A percentile compares a stretch with the other conserved stretches of the same genome.
phyloP scores from a whole-genome alignment of 345 rosid species.

The Stellera chamaejasme region DNA sequence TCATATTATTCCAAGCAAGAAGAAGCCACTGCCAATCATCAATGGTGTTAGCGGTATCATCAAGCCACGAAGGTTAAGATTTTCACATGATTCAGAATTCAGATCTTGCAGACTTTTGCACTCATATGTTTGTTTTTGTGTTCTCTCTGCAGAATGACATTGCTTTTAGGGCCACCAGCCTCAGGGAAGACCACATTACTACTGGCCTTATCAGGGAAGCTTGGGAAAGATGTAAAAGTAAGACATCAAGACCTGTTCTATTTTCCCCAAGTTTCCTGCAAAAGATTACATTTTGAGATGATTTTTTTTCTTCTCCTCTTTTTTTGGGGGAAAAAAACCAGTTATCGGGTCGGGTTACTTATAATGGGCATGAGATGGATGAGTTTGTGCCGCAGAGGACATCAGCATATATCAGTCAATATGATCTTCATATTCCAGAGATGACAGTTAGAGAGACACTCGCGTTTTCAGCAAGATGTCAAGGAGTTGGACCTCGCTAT shows the following conservation, averaged over 20 bases:
- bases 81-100: not conserved
- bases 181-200: constrained; percentile 56
- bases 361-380: constrained; percentile 57
- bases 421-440: constrained; percentile 56
- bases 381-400: constrained; percentile 59
- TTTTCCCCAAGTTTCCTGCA: too few relatives aligned
- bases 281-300: not conserved
- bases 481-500: constrained; percentile 51
- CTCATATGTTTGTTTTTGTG: not conserved
- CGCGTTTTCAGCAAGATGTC: constrained; percentile 58
- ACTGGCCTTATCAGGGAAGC: constrained; percentile 51
- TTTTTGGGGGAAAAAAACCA: constrained; percentile 14
- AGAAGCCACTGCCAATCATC: constrained; percentile 37
- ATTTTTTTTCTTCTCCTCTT: not conserved
- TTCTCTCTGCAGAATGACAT: constrained; percentile 36
- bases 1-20: constrained; percentile 43
- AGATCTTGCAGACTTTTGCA: not conserved
- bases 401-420: constrained; percentile 52
- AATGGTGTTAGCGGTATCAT: constrained; percentile 43
- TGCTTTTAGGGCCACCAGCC: constrained; percentile 56
- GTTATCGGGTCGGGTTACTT: constrained; percentile 53
- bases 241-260: constrained; percentile 1
- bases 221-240: constrained; percentile 43
- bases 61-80: constrained; percentile 37
- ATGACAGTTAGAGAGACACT: constrained; percentile 65